Evolutionary conservation across 129 eudicot genomes (phyloP).

Genomic region (Sambucus nigra): DNA sequence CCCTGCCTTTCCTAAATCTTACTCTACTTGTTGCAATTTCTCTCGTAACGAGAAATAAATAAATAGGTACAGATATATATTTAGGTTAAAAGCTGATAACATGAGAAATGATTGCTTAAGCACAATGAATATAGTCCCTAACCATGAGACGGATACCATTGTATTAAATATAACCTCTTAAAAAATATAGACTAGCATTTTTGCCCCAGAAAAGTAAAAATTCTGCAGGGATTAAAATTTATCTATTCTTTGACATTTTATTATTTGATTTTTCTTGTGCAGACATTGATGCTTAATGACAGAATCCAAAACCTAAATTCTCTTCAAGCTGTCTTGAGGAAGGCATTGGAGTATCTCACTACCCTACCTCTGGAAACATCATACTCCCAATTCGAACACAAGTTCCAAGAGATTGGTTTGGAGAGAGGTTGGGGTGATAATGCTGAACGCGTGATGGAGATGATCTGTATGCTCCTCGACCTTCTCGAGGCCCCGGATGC

Average conservation of each 20-base stretch:
- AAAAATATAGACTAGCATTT: neutral
- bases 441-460: constrained; percentile 61
- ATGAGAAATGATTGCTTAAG: too few relatives aligned
- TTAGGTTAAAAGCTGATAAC: too few relatives aligned
- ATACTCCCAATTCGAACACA: constrained; percentile 57
- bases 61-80: too few relatives aligned
- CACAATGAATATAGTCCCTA: too few relatives aligned
- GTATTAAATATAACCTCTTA: too few relatives aligned
- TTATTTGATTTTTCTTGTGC: constrained; percentile 8
- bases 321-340: constrained; percentile 61
- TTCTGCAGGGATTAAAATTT: neutral
- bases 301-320: constrained; percentile 56
- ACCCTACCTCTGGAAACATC: constrained; percentile 60
- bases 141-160: too few relatives aligned
- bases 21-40: too few relatives aligned
- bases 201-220: neutral
- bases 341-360: constrained; percentile 67
- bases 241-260: neutral
- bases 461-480: constrained; percentile 75
- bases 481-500: constrained; percentile 96
- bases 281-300: constrained; percentile 91
- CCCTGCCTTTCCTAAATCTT: too few relatives aligned
- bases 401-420: constrained; percentile 78
- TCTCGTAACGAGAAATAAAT: too few relatives aligned
- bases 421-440: constrained; percentile 95